These are phyloP conservation scores for Microbotryum violaceum DNA, from an alignment of 1,284 basidiomycete species.

Conservation along the genomic window DNA sequence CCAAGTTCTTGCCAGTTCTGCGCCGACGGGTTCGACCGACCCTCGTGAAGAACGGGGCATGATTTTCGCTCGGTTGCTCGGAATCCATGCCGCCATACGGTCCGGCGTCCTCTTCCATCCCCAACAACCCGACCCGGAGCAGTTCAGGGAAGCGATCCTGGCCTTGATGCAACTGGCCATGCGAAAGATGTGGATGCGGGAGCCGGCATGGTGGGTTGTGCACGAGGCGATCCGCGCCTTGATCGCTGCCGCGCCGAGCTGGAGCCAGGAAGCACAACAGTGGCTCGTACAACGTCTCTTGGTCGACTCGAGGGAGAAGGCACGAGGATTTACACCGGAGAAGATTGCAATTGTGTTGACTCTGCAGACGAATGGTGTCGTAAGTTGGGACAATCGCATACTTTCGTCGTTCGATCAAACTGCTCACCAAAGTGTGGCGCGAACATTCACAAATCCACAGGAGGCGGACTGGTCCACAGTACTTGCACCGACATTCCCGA, in stretches of 20 bases:
- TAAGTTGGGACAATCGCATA: conserved; percentile 28
- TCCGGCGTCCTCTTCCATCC: conserved; percentile 67
- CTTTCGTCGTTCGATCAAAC: background rate
- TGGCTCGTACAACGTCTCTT: conserved; percentile 52
- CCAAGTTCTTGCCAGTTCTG: conserved; percentile 53
- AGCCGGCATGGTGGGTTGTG: conserved; percentile 83
- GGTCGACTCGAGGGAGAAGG: conserved; percentile 33
- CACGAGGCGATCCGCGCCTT: conserved; percentile 58
- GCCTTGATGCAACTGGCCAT: conserved; percentile 53
- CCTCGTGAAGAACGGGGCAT: conserved; percentile 73
- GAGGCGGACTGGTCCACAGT: conserved; percentile 60
- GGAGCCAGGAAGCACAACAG: conserved; percentile 63
- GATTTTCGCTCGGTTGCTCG: conserved; percentile 87
- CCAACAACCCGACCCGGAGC: conserved; percentile 53
- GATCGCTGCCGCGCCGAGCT: conserved; percentile 46
- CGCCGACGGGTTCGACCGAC: conserved; percentile 18
- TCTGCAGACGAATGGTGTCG: conserved; percentile 55
- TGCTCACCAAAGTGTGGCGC: background rate
- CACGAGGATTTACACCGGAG: conserved; percentile 65
- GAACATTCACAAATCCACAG: conserved; percentile 21
- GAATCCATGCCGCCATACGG: conserved; percentile 69
- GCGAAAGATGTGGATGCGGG: conserved; percentile 82
- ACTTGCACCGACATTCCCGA: conserved; percentile 64
- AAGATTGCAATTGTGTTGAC: conserved; percentile 73
- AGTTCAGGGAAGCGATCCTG: conserved; percentile 59